Evolutionary conservation across 2,329 filamentous ascomycete genomes (phyloP).

Genomic region (Verruconis gallopava): DNA sequence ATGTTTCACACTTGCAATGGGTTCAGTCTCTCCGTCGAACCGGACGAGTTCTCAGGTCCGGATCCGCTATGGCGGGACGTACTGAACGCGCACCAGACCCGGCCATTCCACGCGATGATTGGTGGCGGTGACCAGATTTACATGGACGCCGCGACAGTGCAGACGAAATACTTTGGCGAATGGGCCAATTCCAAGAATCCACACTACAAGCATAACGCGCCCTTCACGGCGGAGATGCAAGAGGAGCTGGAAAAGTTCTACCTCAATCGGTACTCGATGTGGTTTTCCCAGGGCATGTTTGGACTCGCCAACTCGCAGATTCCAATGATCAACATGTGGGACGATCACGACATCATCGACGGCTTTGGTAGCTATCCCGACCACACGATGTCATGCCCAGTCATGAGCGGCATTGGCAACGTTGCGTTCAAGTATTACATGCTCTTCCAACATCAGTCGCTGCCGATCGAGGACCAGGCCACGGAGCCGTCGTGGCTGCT

Average conservation of each 20-base stretch:
- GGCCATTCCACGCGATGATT: slow-evolving; percentile 96
- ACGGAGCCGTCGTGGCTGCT: slow-evolving; percentile 88
- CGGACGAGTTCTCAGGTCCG: slow-evolving; percentile 74
- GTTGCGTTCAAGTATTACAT: slow-evolving; percentile 98
- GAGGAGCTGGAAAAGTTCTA: slow-evolving; percentile 82
- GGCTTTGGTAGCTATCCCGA: slow-evolving; percentile 90
- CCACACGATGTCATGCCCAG: slow-evolving; percentile 78
- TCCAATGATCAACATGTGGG: slow-evolving; percentile 96
- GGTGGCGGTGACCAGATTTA: slow-evolving; percentile 96
- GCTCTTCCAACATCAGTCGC: slow-evolving; percentile 93
- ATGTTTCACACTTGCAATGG: slow-evolving; percentile 99
- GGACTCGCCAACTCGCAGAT: slow-evolving; percentile 89
- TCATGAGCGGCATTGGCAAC: slow-evolving; percentile 79
- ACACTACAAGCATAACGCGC: slow-evolving; percentile 61
- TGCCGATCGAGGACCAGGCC: slow-evolving; percentile 64
- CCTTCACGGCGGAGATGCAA: slow-evolving; percentile 72
- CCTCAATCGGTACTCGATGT: slow-evolving; percentile 75
- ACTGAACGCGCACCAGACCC: slow-evolving; percentile 78
- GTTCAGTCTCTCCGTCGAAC: slow-evolving; percentile 68
- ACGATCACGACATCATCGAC: slow-evolving; percentile 61
- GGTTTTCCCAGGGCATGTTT: slow-evolving; percentile 94
- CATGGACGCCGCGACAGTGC: slow-evolving; percentile 69
- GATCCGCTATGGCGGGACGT: slow-evolving; percentile 97
- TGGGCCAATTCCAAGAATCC: slow-evolving; percentile 77
- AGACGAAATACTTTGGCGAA: slow-evolving; percentile 64